These are phyloP conservation scores for Epichloe gansuensis DNA, from an alignment of 2,329 filamentous ascomycete genomes.

Conservation along the genomic window DNA sequence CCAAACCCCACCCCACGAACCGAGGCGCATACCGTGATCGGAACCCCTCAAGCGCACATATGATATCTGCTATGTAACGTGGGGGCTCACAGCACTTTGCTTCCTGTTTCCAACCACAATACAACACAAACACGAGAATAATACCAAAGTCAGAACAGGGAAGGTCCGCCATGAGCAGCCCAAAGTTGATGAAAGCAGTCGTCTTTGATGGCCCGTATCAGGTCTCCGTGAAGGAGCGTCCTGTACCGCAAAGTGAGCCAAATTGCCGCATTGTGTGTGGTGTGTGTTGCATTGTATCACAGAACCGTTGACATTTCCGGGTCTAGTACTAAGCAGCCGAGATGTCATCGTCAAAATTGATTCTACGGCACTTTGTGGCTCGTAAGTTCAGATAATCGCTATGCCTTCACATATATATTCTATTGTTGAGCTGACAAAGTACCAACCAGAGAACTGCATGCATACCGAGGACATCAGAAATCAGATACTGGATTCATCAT, in stretches of 20 bases:
- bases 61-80: neutral
- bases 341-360: constrained; percentile 77
- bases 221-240: constrained; percentile 65
- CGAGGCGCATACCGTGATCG: neutral
- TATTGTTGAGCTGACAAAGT: neutral
- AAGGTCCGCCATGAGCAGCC: constrained; percentile 19
- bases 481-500: constrained; percentile 50
- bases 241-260: constrained; percentile 49
- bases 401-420: neutral
- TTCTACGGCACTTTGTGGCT: constrained; percentile 77
- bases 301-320: neutral
- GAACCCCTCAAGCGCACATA: neutral
- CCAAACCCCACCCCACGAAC: constrained; percentile 8
- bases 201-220: constrained; percentile 71
- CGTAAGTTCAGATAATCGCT: constrained; percentile 38
- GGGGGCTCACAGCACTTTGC: neutral
- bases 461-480: constrained; percentile 69
- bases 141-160: too few relatives aligned
- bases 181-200: constrained; percentile 68
- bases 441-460: constrained; percentile 59
- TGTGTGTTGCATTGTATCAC: neutral
- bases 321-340: constrained; percentile 47
- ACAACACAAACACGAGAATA: neutral
- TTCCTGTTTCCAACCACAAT: neutral
- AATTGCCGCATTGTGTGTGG: neutral